phyloP scores from a whole-genome alignment of 2,329 filamentous ascomycete species.

The Lachnellula cervina region DNA sequence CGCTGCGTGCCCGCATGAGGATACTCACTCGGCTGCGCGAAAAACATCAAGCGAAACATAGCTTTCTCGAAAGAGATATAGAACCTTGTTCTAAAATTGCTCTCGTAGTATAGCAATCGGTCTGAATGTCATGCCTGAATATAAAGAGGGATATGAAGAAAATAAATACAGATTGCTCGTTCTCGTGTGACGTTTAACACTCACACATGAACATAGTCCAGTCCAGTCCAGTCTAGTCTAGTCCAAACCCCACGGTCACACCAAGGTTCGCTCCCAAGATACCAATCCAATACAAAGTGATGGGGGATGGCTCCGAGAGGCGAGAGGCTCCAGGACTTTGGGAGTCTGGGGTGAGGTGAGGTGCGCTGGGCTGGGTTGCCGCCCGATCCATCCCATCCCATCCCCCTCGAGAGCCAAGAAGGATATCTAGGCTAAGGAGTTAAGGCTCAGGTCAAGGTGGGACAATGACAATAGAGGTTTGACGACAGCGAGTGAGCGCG shows the following conservation, averaged over 20 bases:
- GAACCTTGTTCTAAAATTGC: not conserved
- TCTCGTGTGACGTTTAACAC: not conserved
- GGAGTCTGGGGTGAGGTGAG: too few relatives aligned
- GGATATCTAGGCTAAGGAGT: not conserved
- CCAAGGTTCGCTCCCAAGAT: not conserved
- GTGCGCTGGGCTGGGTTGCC: not conserved
- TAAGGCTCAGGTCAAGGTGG: not conserved
- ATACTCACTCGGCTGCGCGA: not conserved
- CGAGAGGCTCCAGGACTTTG: not conserved
- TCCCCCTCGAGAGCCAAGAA: not conserved
- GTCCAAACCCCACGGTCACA: constrained; percentile 8
- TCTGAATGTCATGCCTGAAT: not conserved
- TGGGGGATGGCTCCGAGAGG: constrained; percentile 3
- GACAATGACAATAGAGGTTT: not conserved
- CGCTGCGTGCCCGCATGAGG: not conserved
- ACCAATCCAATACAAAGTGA: too few relatives aligned
- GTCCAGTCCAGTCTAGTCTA: not conserved
- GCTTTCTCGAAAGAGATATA: not conserved
- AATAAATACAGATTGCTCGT: not conserved
- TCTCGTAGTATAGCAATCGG: not conserved
- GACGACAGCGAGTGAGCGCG: not conserved
- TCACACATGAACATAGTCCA: not conserved
- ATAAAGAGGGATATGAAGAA: not conserved
- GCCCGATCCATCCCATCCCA: constrained; percentile 1
- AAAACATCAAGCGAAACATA: not conserved